phyloP scores from a whole-genome alignment of 768 basidiomycete species.

The Leccinum disarticulatum region DNA sequence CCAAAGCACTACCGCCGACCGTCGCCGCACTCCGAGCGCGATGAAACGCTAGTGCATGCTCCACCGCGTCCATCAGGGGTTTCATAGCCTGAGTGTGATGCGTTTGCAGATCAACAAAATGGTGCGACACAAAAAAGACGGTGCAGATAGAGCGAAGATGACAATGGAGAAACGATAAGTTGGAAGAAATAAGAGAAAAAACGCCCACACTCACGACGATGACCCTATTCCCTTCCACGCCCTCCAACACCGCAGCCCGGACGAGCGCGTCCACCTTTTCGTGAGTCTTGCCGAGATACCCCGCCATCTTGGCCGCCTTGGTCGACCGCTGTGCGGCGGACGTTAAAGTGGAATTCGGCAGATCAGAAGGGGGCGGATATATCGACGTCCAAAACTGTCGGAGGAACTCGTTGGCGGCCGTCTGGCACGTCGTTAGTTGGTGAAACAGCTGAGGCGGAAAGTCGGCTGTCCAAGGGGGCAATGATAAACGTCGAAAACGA shows the following conservation, averaged over 20 bases:
- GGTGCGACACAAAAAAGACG: not conserved
- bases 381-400: slow-evolving; percentile 93
- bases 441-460: slow-evolving; percentile 77
- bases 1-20: slow-evolving; percentile 11
- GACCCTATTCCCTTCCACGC: slow-evolving; percentile 61
- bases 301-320: slow-evolving; percentile 87
- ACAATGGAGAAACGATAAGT: not conserved
- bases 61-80: slow-evolving; percentile 69
- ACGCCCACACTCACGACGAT: slow-evolving; percentile 52
- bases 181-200: slow-evolving; percentile 8
- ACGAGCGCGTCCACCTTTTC: slow-evolving; percentile 85
- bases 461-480: slow-evolving; percentile 50
- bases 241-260: slow-evolving; percentile 53
- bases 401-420: slow-evolving; percentile 92
- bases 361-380: slow-evolving; percentile 69
- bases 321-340: slow-evolving; percentile 65
- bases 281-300: slow-evolving; percentile 73
- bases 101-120: not conserved
- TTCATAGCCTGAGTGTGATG: slow-evolving; percentile 60
- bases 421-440: slow-evolving; percentile 88
- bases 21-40: slow-evolving; percentile 35
- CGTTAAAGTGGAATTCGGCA: slow-evolving; percentile 32
- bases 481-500: not conserved
- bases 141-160: not conserved
- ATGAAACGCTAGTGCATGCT: slow-evolving; percentile 67